phyloP scores from a whole-genome alignment of 2,329 filamentous ascomycete species.

The Penicillium freii region DNA sequence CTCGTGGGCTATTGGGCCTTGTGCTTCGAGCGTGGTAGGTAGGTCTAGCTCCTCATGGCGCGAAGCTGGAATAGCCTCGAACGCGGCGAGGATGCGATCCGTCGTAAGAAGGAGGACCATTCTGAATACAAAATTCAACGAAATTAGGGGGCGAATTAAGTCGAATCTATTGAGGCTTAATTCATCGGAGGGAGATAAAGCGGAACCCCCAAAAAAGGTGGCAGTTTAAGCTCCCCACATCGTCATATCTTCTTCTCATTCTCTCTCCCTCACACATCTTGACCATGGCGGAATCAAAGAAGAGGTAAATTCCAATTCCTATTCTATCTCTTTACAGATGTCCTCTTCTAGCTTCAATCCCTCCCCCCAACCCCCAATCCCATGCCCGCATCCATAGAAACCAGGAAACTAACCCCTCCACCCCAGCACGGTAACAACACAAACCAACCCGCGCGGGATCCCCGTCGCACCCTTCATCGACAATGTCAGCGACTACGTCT shows the following conservation, averaged over 20 bases:
- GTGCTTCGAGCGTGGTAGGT: slow-evolving; percentile 27
- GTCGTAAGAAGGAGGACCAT: slow-evolving; percentile 48
- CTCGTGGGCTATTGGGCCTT: slow-evolving; percentile 43
- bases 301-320: slow-evolving; percentile 21
- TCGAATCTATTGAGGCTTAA: neutral
- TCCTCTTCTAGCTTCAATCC: neutral
- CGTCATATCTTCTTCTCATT: slow-evolving; percentile 17
- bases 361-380: neutral
- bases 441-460: slow-evolving; percentile 48
- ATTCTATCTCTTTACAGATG: neutral
- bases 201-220: slow-evolving; percentile 24
- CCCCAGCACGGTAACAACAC: slow-evolving; percentile 25
- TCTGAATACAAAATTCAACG: neutral
- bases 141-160: neutral
- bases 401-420: slow-evolving; percentile 20
- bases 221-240: slow-evolving; percentile 27
- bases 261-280: slow-evolving; percentile 8
- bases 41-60: slow-evolving; percentile 36
- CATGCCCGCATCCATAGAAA: neutral
- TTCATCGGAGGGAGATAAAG: slow-evolving; percentile 11
- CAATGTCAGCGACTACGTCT: slow-evolving; percentile 49
- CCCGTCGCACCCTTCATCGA: slow-evolving; percentile 49
- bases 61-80: slow-evolving; percentile 36
- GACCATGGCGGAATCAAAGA: slow-evolving; percentile 36
- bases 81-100: slow-evolving; percentile 38